These are phyloP conservation scores for Populus ilicifolia DNA, from an alignment of 345 rosid genomes.

Conservation along the genomic window DNA sequence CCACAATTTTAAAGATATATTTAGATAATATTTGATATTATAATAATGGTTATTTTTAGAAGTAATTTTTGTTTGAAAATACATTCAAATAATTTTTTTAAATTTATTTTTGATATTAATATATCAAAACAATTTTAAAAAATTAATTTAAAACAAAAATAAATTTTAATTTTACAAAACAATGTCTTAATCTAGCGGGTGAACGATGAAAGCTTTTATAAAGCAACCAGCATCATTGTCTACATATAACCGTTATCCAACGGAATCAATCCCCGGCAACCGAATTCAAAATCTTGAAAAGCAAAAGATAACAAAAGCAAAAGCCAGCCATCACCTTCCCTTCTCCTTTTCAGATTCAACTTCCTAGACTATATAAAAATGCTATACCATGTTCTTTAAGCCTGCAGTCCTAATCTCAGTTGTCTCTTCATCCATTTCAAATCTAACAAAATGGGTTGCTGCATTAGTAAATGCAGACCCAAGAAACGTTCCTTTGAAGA, in stretches of 20 bases:
- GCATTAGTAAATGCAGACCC: constrained; percentile 71
- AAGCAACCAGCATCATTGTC: not conserved
- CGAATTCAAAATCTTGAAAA: constrained; percentile 43
- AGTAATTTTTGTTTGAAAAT: too few species aligned
- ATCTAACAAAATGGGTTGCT: constrained; percentile 58
- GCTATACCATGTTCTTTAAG: not conserved
- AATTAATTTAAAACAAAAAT: too few species aligned
- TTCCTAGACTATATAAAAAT: constrained; percentile 11
- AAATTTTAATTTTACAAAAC: too few species aligned
- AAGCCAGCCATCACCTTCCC: constrained; percentile 4
- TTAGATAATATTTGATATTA: too few species aligned
- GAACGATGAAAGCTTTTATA: not conserved
- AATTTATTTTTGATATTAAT: too few species aligned
- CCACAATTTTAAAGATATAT: too few species aligned
- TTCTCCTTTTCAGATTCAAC: constrained; percentile 11
- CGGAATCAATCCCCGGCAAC: constrained; percentile 43
- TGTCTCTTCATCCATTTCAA: not conserved
- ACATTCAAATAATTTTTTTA: too few species aligned
- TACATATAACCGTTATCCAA: constrained; percentile 41
- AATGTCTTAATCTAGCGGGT: not conserved
- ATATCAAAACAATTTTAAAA: too few species aligned
- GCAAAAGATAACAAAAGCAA: constrained; percentile 12
- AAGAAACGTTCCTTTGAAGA: constrained; percentile 36
- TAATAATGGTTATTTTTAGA: too few species aligned
- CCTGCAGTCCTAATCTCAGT: not conserved